Evolutionary conservation across 202 grass and related monocot genomes (phyloP).

Genomic region (Schoenoplectus tabernaemontani): DNA sequence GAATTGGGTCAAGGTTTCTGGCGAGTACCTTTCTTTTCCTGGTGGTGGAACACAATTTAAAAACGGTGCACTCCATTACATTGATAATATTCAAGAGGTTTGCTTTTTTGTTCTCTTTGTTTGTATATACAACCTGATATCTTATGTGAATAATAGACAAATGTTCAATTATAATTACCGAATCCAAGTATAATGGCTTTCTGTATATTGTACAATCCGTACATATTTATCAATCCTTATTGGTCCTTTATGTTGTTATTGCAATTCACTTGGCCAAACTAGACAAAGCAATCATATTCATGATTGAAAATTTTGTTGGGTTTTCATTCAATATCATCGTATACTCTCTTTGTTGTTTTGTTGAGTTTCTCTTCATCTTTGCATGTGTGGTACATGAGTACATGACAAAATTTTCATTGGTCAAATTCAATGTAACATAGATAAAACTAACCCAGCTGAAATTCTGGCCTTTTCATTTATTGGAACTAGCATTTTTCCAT

Average conservation of each 20-base stretch:
- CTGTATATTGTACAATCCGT: neutral
- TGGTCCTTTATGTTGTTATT: neutral
- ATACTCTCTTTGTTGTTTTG: neutral
- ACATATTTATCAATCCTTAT: neutral
- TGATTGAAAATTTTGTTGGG: neutral
- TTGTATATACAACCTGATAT: neutral
- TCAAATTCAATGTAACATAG: neutral
- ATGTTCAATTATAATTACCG: neutral
- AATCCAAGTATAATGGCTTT: neutral
- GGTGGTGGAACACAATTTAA: conserved; percentile 97
- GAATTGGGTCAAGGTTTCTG: conserved; percentile 92
- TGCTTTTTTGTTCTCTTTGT: neutral
- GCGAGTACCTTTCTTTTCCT: conserved; percentile 83
- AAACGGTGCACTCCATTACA: conserved; percentile 81
- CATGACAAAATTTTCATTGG: neutral
- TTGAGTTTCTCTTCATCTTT: neutral
- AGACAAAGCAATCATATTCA: neutral
- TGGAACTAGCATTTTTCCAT: neutral
- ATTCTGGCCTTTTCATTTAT: neutral
- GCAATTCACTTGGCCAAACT: neutral
- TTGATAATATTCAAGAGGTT: conserved; percentile 65
- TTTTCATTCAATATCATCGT: neutral
- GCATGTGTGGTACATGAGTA: neutral
- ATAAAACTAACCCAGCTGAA: neutral
- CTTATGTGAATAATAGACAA: neutral